Evolutionary conservation across 2,329 filamentous ascomycete species (phyloP).

Genomic region (Ceratocystiopsis sp.): DNA sequence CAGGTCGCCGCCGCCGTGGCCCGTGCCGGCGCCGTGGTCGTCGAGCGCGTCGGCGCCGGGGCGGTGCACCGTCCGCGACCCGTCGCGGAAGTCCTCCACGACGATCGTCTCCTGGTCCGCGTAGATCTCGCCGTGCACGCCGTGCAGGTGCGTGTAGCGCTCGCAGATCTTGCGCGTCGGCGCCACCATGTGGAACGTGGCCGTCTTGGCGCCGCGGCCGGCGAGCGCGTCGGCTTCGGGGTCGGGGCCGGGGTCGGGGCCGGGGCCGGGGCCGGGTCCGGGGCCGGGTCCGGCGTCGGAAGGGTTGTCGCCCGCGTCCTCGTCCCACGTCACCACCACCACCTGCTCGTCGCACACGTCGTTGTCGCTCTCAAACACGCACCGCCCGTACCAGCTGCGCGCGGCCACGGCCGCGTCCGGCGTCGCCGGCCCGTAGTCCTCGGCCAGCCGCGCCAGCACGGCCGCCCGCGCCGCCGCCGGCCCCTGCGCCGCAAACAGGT

Average conservation of each 20-base stretch:
- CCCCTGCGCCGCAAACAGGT: slow-evolving; percentile 34
- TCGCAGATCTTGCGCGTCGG: slow-evolving; percentile 78
- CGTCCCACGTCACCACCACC: slow-evolving; percentile 77
- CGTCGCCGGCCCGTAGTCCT: slow-evolving; percentile 35
- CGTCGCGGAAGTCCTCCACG: slow-evolving; percentile 49
- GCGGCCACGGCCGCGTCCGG: slow-evolving; percentile 28
- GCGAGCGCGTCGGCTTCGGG: slow-evolving; percentile 12
- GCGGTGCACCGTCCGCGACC: slow-evolving; percentile 34
- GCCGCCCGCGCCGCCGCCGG: slow-evolving; percentile 29
- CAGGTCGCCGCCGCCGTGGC: slow-evolving; percentile 61
- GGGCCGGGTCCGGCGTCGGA: slow-evolving; percentile 15
- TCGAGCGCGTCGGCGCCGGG: slow-evolving; percentile 32
- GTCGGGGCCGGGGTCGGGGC: neutral
- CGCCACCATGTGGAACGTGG: slow-evolving; percentile 85
- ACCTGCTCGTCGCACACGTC: slow-evolving; percentile 86
- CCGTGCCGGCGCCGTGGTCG: slow-evolving; percentile 49
- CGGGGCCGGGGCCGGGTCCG: no score
- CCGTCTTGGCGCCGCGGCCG: slow-evolving; percentile 59
- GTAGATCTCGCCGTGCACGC: slow-evolving; percentile 67
- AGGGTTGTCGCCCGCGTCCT: no score
- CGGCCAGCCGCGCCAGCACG: slow-evolving; percentile 20
- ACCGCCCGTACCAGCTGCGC: slow-evolving; percentile 75
- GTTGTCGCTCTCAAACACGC: slow-evolving; percentile 86
- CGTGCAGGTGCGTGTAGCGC: slow-evolving; percentile 72
- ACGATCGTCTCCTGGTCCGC: slow-evolving; percentile 68